Evolutionary conservation across 2,329 filamentous ascomycete genomes (phyloP).

Genomic region (Sodiomyces alkalinus): DNA sequence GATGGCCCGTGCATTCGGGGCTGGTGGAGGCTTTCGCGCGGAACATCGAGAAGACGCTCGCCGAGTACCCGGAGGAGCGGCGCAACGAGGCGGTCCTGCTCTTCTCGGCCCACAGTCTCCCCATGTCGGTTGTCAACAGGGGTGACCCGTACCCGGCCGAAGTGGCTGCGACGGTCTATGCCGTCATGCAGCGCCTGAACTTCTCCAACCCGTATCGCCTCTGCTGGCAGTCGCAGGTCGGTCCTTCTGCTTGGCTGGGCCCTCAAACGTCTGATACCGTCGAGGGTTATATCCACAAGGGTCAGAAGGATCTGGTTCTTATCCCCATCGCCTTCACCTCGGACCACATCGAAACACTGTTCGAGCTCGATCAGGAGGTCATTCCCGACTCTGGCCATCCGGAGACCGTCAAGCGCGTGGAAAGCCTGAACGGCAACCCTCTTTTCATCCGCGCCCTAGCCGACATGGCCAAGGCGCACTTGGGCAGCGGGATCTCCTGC

Average conservation of each 20-base stretch:
- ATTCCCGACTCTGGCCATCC: constrained; percentile 71
- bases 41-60: constrained; percentile 77
- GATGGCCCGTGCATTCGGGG: constrained; percentile 87
- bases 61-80: constrained; percentile 69
- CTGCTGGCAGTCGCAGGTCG: constrained; percentile 97
- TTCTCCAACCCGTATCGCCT: constrained; percentile 85
- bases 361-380: constrained; percentile 85
- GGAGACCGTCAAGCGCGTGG: constrained; percentile 74
- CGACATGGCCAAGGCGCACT: constrained; percentile 68
- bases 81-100: constrained; percentile 71
- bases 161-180: constrained; percentile 88
- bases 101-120: constrained; percentile 90
- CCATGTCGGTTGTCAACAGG: constrained; percentile 95
- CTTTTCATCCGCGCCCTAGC: constrained; percentile 86
- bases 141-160: constrained; percentile 91
- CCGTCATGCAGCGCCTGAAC: constrained; percentile 83
- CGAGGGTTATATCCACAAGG: constrained; percentile 75
- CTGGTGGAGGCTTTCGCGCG: constrained; percentile 83
- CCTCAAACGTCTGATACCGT: constrained; percentile 86
- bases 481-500: constrained; percentile 51
- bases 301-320: constrained; percentile 78
- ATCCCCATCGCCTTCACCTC: constrained; percentile 96
- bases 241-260: constrained; percentile 86
- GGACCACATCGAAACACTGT: constrained; percentile 97
- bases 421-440: constrained; percentile 80